phyloP scores from a whole-genome alignment of 1,139 yeast genomes.

The Nakaseomyces bracarensis region DNA sequence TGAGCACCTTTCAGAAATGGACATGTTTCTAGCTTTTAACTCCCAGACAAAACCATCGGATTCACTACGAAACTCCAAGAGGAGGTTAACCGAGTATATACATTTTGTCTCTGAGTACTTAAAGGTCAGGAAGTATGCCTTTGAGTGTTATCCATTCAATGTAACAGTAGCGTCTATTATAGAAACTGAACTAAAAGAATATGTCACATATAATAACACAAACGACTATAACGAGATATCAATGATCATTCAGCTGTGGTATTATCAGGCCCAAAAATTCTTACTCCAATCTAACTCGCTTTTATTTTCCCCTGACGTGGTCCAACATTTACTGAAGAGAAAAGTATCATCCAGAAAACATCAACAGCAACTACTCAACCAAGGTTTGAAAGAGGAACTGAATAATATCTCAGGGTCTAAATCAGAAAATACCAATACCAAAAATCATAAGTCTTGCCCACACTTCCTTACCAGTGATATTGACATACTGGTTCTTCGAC shows the following conservation, averaged over 20 bases:
- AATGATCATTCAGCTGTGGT: constrained; percentile 24
- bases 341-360: constrained; percentile 15
- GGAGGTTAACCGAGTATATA: constrained; percentile 20
- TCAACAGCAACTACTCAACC: background rate
- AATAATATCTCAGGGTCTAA: background rate
- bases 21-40: constrained; percentile 25
- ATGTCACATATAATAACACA: constrained; percentile 13
- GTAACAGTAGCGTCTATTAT: constrained; percentile 13
- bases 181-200: constrained; percentile 10
- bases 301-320: constrained; percentile 22
- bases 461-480: constrained; percentile 13
- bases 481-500: constrained; percentile 24
- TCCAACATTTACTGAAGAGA: constrained; percentile 19
- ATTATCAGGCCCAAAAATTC: constrained; percentile 20
- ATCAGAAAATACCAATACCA: constrained; percentile 6
- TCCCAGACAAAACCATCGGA: constrained; percentile 19
- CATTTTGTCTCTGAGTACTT: constrained; percentile 19
- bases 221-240: constrained; percentile 17
- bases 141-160: constrained; percentile 19
- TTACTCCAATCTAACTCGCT: constrained; percentile 23
- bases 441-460: constrained; percentile 10
- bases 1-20: constrained; percentile 19
- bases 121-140: constrained; percentile 17
- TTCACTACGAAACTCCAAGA: constrained; percentile 16
- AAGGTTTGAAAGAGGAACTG: background rate